These are phyloP conservation scores for Oropetium thomaeum DNA, from an alignment of 176 grass and related monocot species.

Conservation along the genomic window DNA sequence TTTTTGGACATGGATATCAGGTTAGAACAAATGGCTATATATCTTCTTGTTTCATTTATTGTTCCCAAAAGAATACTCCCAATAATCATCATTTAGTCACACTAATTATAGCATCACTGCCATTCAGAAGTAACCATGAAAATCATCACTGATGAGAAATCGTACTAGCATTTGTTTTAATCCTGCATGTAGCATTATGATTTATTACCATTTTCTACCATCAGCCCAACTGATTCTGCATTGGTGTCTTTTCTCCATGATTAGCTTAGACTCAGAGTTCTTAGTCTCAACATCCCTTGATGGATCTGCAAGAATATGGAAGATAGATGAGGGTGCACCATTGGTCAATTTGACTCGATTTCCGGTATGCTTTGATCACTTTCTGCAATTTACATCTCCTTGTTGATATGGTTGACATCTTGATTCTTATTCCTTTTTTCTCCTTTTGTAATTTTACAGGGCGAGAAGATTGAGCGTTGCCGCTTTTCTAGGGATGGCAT, in stretches of 20 bases:
- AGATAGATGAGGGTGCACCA: constrained; percentile 74
- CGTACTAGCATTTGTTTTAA: background rate
- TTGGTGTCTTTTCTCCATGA: constrained; percentile 28
- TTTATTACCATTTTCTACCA: too few species aligned
- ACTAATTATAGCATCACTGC: constrained; percentile 8
- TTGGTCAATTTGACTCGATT: constrained; percentile 74
- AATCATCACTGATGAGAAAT: background rate
- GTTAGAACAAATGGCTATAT: constrained; percentile 32
- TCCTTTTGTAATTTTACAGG: constrained; percentile 41
- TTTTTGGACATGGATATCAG: constrained; percentile 99
- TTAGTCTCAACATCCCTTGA: constrained; percentile 94
- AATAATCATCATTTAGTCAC: constrained; percentile 12
- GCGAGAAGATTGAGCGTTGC: constrained; percentile 91
- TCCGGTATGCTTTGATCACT: constrained; percentile 44
- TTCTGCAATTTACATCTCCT: background rate
- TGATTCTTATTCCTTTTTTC: background rate
- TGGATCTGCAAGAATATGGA: constrained; percentile 99
- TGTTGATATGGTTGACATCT: constrained; percentile 22
- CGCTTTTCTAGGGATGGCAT: constrained; percentile 98
- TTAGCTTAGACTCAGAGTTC: constrained; percentile 94
- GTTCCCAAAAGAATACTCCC: background rate
- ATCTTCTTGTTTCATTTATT: constrained; percentile 13
- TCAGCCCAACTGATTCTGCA: constrained; percentile 17
- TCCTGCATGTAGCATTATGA: background rate
- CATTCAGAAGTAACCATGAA: background rate